These are phyloP conservation scores for Bruguiera gymnorhiza DNA, from an alignment of 345 rosid species.

Conservation along the genomic window DNA sequence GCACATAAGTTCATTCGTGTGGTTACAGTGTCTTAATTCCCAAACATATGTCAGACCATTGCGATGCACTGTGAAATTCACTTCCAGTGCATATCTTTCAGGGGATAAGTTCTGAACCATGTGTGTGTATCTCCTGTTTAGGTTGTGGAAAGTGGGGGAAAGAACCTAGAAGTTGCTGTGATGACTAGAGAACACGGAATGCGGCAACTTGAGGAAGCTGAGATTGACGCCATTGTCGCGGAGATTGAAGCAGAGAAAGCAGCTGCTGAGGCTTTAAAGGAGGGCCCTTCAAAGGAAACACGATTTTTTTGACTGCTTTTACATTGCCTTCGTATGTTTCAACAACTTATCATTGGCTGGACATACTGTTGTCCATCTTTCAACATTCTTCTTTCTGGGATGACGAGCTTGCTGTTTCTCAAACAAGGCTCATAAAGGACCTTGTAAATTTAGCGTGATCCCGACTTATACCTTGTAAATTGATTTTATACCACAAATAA, in stretches of 20 bases:
- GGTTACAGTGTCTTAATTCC: too few species aligned
- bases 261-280: conserved; percentile 93
- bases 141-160: conserved; percentile 97
- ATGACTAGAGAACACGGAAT: conserved; percentile 83
- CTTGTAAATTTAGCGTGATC: too few species aligned
- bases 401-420: too few species aligned
- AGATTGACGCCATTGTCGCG: conserved; percentile 83
- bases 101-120: not conserved
- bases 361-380: not conserved
- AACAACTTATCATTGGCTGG: not conserved
- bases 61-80: too few species aligned
- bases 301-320: not conserved
- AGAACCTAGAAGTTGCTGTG: conserved; percentile 93
- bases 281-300: conserved; percentile 52
- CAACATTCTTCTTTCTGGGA: not conserved
- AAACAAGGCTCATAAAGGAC: too few species aligned
- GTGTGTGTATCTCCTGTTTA: conserved; percentile 12
- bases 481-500: too few species aligned
- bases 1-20: too few species aligned
- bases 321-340: not conserved
- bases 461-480: too few species aligned
- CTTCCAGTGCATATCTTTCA: too few species aligned
- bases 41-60: too few species aligned
- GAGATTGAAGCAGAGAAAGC: conserved; percentile 96
- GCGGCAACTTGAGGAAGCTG: conserved; percentile 82